Conservation (phyloP, 2,329 filamentous ascomycete genomes). For the Talaromyces sp. region DNA sequence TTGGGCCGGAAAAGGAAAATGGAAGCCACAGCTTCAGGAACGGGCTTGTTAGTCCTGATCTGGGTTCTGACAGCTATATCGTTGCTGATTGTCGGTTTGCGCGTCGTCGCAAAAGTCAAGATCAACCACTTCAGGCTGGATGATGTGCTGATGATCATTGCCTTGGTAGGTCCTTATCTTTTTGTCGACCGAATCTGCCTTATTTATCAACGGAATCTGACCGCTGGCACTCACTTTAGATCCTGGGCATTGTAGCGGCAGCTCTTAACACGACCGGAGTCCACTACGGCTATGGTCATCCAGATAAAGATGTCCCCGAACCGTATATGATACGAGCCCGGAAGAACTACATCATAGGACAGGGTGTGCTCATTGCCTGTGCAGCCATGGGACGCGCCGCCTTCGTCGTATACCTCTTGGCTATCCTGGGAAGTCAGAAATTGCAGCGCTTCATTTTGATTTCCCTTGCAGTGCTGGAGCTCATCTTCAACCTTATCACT, state of each 20-base stretch:
- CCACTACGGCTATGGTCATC: not conserved
- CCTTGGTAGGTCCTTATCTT: slow-evolving; percentile 6
- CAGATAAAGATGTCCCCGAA: not conserved
- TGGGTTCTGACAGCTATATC: slow-evolving; percentile 8
- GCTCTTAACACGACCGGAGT: not conserved
- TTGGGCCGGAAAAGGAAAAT: not conserved
- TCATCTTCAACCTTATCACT: slow-evolving; percentile 23
- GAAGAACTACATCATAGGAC: slow-evolving; percentile 24
- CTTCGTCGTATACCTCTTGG: slow-evolving; percentile 26
- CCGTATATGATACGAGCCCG: slow-evolving; percentile 19
- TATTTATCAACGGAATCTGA: slow-evolving; percentile 8
- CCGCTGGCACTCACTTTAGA: not conserved
- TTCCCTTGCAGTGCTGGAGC: slow-evolving; percentile 21
- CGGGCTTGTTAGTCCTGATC: not conserved
- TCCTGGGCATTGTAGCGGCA: not conserved
- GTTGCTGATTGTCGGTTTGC: not conserved
- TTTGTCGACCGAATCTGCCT: slow-evolving; percentile 14
- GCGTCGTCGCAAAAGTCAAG: slow-evolving; percentile 12
- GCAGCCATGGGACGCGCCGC: slow-evolving; percentile 24
- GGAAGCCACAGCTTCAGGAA: not conserved
- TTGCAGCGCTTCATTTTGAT: slow-evolving; percentile 22
- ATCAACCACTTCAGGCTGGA: slow-evolving; percentile 9
- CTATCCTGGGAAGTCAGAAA: slow-evolving; percentile 21
- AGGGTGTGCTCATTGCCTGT: slow-evolving; percentile 23
- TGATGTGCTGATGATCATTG: slow-evolving; percentile 12